A percentile compares a stretch with the other conserved stretches of the same genome.
Evolutionary conservation across 140 eudicot genomes (phyloP).

Genomic region (Bidens hawaiensis): DNA sequence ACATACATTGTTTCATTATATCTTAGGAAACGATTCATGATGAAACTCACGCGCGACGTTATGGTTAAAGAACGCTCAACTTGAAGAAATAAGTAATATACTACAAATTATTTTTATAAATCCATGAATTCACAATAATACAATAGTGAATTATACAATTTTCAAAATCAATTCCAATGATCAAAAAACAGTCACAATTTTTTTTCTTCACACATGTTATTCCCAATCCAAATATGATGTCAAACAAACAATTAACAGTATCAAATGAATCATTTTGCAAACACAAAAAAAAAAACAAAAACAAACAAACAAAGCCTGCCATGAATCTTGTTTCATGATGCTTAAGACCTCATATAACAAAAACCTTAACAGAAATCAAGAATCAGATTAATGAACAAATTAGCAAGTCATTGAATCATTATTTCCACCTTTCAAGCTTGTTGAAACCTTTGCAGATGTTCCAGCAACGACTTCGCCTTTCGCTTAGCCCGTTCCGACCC

Average conservation of each 20-base stretch:
- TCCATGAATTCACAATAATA: conserved; percentile 5
- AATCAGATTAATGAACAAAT: conserved; percentile 36
- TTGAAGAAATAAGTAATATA: too few relatives aligned
- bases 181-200: conserved; percentile 12
- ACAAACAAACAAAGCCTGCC: conserved; percentile 11
- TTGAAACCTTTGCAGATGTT: conserved; percentile 52
- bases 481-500: conserved; percentile 88
- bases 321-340: conserved; percentile 20
- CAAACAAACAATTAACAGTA: conserved; percentile 20
- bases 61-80: too few relatives aligned
- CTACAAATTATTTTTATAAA: too few relatives aligned
- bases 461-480: conserved; percentile 75
- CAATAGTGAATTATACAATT: conserved; percentile 24
- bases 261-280: conserved; percentile 25
- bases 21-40: too few relatives aligned
- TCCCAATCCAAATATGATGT: conserved; percentile 25
- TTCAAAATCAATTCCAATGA: conserved; percentile 25
- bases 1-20: too few relatives aligned
- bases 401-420: conserved; percentile 19
- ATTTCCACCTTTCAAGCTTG: conserved; percentile 20
- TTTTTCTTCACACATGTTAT: conserved; percentile 28
- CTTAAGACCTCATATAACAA: conserved; percentile 17
- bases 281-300: conserved; percentile 10
- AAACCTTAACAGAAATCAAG: conserved; percentile 23
- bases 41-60: too few relatives aligned